A percentile compares a stretch with the other conserved stretches of the same genome.
Conservation (phyloP, 768 basidiomycete species). For the Boletus bicolor region DNA sequence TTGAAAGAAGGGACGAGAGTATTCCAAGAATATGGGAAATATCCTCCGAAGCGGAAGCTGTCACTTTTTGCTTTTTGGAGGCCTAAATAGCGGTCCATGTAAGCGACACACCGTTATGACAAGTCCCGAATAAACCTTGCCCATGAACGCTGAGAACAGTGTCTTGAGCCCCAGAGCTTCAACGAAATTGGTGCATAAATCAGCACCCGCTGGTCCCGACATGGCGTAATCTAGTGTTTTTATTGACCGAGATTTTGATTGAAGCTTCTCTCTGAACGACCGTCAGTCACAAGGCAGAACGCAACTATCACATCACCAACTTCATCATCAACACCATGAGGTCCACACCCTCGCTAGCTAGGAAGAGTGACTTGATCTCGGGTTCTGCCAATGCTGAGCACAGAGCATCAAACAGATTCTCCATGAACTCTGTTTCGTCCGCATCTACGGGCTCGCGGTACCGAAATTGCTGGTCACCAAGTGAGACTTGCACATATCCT, state of each 20-base stretch:
- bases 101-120: slow-evolving; percentile 2
- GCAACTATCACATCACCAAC: slow-evolving; percentile 41
- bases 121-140: slow-evolving; percentile 59
- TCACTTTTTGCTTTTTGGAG: slow-evolving; percentile 63
- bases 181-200: slow-evolving; percentile 79
- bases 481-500: slow-evolving; percentile 11
- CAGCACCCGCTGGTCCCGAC: slow-evolving; percentile 67
- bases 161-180: slow-evolving; percentile 86
- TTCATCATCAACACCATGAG: slow-evolving; percentile 99
- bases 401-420: slow-evolving; percentile 87
- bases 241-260: slow-evolving; percentile 79
- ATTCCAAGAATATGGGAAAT: slow-evolving; percentile 85
- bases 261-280: slow-evolving; percentile 66
- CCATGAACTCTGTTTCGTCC: slow-evolving; percentile 97
- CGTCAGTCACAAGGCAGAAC: slow-evolving; percentile 1
- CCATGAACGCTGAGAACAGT: slow-evolving; percentile 90
- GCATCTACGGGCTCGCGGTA: slow-evolving; percentile 77
- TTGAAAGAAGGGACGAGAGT: slow-evolving; percentile 82
- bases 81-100: slow-evolving; percentile 28
- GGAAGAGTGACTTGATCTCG: slow-evolving; percentile 74
- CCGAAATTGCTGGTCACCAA: slow-evolving; percentile 69
- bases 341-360: slow-evolving; percentile 91
- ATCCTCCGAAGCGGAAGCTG: slow-evolving; percentile 69
- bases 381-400: slow-evolving; percentile 84
- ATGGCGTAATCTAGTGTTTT: slow-evolving; percentile 91